Base-by-base conservation (phyloP, 1,284 basidiomycete species). In the Puccinia polysora region DNA sequence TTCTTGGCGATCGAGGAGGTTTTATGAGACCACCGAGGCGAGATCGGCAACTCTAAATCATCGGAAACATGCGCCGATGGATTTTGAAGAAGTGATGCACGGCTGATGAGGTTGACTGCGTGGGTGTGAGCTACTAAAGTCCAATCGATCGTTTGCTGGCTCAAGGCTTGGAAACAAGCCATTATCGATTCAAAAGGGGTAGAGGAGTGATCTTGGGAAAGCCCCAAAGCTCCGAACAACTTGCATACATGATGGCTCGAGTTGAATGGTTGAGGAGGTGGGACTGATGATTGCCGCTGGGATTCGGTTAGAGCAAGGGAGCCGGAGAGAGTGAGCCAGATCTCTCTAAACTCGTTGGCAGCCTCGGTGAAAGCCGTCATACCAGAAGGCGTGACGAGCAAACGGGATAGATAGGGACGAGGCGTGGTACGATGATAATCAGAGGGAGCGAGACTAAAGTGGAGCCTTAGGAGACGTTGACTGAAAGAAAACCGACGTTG, bases 381-480 rank as follows among this genome's bases (percentile, higher is more conserved):
- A 36, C 62, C 28, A 15, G 62, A 34, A 2, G 45, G 62, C 7
- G 45, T 32, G 28, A 6, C 10, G 23, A 64, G 45, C 5, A 64
- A 45, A 14, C 45, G 62, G 18, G 62, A 36, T 64, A 64, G 32
- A 38, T 49, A 64, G 34, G 62, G 30, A 15, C 3, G 34, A 47
- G 30, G 5, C 47, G 45, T 64, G 14, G 62, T 64, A 28, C 28
- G 45, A 10, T 64, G 62, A 50, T 49, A 49, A 50, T 45, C 25
- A 34, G 45, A 32, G 47, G 32, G 20, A 12, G 45, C 28, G 18
- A 64, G 47, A 50, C 45, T 50, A 28, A 64, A 64, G 45, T 49
- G 49, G 47, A n/a, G 45, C n/a, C 49, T 47, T 32, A 64, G 25
- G 40, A 64, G 32, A 36, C 12, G 62, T 50, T 64, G 43, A 64